A percentile compares a stretch with the other conserved stretches of the same genome.
Evolutionary conservation across 75 land plant genomes (phyloP).

Genomic region (Chamaecyparis obtusa): DNA sequence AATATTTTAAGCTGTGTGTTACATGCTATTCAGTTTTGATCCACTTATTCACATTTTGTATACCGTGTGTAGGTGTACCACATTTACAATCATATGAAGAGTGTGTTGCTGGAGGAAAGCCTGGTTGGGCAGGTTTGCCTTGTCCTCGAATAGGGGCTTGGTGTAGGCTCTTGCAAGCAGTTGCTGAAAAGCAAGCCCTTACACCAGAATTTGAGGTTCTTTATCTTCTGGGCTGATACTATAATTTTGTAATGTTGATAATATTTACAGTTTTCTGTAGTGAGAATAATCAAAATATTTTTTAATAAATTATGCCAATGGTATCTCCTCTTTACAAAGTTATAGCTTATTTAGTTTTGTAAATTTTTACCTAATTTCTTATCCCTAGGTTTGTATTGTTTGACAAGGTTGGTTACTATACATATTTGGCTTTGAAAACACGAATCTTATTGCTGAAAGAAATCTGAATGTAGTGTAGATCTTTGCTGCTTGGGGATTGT

Average conservation of each 20-base stretch:
- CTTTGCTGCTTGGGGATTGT: background rate
- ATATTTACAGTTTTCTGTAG: background rate
- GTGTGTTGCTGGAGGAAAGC: conserved; percentile 70
- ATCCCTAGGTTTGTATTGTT: background rate
- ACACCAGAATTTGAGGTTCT: conserved; percentile 88
- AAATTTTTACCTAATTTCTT: background rate
- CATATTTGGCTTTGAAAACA: background rate
- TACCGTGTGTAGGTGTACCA: conserved; percentile 53
- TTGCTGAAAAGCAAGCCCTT: conserved; percentile 53
- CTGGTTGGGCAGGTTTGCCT: conserved; percentile 83
- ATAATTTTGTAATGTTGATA: background rate
- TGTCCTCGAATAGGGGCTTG: conserved; percentile 85
- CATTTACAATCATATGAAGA: conserved; percentile 66
- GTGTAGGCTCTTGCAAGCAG: conserved; percentile 56
- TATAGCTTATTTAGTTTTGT: background rate
- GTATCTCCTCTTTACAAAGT: background rate
- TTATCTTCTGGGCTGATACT: background rate
- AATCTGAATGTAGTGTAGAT: background rate
- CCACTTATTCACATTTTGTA: conserved; percentile 3
- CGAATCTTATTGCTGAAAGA: background rate
- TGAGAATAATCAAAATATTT: background rate
- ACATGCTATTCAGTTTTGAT: background rate
- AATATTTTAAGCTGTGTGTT: background rate
- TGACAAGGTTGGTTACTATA: background rate
- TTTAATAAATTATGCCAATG: background rate